phyloP scores from a whole-genome alignment of 2,329 filamentous ascomycete species.

The Alternaria metachromatica region DNA sequence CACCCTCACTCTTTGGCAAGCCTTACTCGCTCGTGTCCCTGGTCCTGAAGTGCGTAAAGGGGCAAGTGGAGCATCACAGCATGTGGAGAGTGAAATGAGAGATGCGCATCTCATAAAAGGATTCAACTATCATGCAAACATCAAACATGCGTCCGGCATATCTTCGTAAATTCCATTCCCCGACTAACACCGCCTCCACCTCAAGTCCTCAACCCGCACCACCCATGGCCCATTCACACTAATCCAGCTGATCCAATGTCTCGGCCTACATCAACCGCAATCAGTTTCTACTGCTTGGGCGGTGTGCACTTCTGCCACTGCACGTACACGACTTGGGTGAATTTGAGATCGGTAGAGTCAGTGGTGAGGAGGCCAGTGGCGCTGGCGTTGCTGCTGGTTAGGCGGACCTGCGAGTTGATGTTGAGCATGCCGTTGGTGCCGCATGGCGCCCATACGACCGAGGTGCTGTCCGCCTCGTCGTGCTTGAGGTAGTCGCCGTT shows the following conservation, averaged over 20 bases:
- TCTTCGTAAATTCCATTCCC: background rate
- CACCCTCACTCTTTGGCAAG: background rate
- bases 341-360: constrained; percentile 59
- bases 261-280: constrained; percentile 14
- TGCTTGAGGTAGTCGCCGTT: constrained; percentile 50
- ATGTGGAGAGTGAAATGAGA: background rate
- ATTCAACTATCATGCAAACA: constrained; percentile 7
- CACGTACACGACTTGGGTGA: constrained; percentile 53
- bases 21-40: background rate
- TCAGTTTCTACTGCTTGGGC: constrained; percentile 17
- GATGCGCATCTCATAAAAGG: constrained; percentile 19
- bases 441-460: constrained; percentile 61
- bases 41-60: background rate
- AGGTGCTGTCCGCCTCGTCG: constrained; percentile 53
- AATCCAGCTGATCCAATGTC: constrained; percentile 13
- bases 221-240: constrained; percentile 11
- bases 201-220: constrained; percentile 2
- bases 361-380: constrained; percentile 54
- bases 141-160: constrained; percentile 3
- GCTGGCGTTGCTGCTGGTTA: constrained; percentile 40
- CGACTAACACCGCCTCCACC: constrained; percentile 14
- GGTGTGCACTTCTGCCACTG: constrained; percentile 53
- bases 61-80: background rate
- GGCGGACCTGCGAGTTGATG: constrained; percentile 60
- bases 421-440: constrained; percentile 58